Percentiles rank a stretch among this genome's conserved stretches.
These are phyloP conservation scores for Penicillium sp. DNA, from an alignment of 2,329 filamentous ascomycete genomes.

Conservation along the genomic window DNA sequence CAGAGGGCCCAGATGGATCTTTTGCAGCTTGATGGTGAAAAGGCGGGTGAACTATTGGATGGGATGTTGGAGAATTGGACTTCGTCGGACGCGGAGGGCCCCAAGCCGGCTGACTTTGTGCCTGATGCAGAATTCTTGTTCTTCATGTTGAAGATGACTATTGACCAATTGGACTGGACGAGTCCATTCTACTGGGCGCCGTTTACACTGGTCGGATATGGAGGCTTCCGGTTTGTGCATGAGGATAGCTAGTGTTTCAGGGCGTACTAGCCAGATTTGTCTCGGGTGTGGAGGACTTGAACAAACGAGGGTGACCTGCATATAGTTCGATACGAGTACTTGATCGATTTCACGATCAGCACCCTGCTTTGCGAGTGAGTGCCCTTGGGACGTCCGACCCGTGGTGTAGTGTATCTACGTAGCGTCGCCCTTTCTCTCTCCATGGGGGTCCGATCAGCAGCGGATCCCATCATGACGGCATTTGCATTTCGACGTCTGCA, in stretches of 20 bases:
- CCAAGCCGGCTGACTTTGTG: constrained; percentile 25
- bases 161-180: constrained; percentile 29
- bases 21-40: constrained; percentile 22
- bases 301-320: not conserved
- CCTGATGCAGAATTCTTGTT: constrained; percentile 27
- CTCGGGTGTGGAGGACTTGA: not conserved
- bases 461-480: not conserved
- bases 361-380: not conserved
- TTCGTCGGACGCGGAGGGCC: not conserved
- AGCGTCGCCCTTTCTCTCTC: not conserved
- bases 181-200: constrained; percentile 34
- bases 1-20: constrained; percentile 26
- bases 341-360: not conserved
- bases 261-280: not conserved
- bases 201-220: constrained; percentile 30
- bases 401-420: not conserved
- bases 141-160: constrained; percentile 25
- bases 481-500: not conserved
- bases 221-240: constrained; percentile 27
- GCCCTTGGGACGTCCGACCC: not conserved
- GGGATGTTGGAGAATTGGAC: constrained; percentile 23
- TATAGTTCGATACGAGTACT: not conserved
- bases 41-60: constrained; percentile 26
- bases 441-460: not conserved
- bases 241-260: not conserved